Conservation (phyloP, 495 filamentous ascomycete genomes). For the Gamarada debralockiae region DNA sequence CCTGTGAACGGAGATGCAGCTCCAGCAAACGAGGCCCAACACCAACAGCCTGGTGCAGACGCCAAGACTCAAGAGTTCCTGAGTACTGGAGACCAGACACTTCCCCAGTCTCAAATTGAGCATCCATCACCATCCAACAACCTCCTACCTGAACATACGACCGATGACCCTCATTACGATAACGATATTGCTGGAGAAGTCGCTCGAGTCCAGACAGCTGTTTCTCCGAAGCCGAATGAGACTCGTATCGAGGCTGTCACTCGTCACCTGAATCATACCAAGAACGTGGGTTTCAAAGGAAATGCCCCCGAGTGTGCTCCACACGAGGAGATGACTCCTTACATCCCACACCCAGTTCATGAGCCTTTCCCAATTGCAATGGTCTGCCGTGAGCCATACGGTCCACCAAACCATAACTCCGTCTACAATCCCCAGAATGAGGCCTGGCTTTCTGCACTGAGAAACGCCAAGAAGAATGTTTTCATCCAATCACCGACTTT, state of each 20-base stretch:
- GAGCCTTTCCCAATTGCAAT: constrained; percentile 66
- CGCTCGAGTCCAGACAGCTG: constrained; percentile 48
- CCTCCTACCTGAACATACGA: constrained; percentile 55
- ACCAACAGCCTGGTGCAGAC: constrained; percentile 18
- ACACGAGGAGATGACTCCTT: constrained; percentile 56
- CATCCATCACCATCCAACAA: constrained; percentile 23
- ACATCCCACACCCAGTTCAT: constrained; percentile 48
- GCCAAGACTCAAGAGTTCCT: constrained; percentile 15
- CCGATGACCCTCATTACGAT: constrained; percentile 61
- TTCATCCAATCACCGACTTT: constrained; percentile 76
- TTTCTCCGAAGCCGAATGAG: constrained; percentile 46
- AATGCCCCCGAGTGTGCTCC: constrained; percentile 49
- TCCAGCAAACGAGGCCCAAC: constrained; percentile 8
- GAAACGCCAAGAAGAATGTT: constrained; percentile 54
- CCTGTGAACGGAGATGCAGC: background rate
- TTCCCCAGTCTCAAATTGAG: constrained; percentile 24
- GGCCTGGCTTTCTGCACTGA: constrained; percentile 63
- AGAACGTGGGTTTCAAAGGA: constrained; percentile 45
- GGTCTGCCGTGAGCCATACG: constrained; percentile 64
- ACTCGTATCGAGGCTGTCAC: constrained; percentile 51
- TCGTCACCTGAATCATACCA: constrained; percentile 60
- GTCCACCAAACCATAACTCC: constrained; percentile 53
- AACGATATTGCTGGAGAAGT: constrained; percentile 53
- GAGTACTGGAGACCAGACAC: constrained; percentile 14
- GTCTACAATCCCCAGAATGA: constrained; percentile 67